Percentiles rank a stretch among this genome's conserved stretches.
phyloP scores from a whole-genome alignment of 768 basidiomycete species.

The Serpula lacrymans region DNA sequence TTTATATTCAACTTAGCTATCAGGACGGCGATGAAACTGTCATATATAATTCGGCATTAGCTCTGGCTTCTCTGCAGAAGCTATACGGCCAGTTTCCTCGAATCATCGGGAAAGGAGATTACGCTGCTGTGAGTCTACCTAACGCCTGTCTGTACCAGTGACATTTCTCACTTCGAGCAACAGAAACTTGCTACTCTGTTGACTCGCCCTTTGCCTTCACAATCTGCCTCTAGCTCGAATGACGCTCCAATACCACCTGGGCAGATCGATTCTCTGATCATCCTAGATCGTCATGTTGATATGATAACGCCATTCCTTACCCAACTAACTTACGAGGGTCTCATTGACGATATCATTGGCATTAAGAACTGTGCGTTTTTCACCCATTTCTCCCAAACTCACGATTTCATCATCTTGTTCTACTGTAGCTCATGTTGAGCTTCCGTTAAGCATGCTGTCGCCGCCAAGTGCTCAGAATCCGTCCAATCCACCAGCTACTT shows the following conservation, averaged over 20 bases:
- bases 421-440: slow-evolving; percentile 82
- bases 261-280: slow-evolving; percentile 79
- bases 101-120: slow-evolving; percentile 90
- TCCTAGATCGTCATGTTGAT: slow-evolving; percentile 88
- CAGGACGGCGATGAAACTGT: slow-evolving; percentile 93
- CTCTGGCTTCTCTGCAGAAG: slow-evolving; percentile 77
- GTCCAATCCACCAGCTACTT: slow-evolving; percentile 36
- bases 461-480: slow-evolving; percentile 48
- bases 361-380: slow-evolving; percentile 78
- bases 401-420: no score
- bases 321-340: slow-evolving; percentile 94
- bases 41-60: slow-evolving; percentile 85
- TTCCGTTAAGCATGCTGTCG: slow-evolving; percentile 68
- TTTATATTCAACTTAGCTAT: neutral
- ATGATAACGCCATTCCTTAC: slow-evolving; percentile 96
- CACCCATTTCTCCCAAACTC: neutral
- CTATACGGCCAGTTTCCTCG: slow-evolving; percentile 89
- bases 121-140: slow-evolving; percentile 59
- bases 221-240: slow-evolving; percentile 30
- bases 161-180: neutral
- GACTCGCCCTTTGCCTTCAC: slow-evolving; percentile 52
- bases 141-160: slow-evolving; percentile 1
- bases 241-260: slow-evolving; percentile 46
- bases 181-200: slow-evolving; percentile 79
- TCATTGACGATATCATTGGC: slow-evolving; percentile 88